These are phyloP conservation scores for Tylopilus subfusipes DNA, from an alignment of 768 basidiomycete species.

Conservation along the genomic window DNA sequence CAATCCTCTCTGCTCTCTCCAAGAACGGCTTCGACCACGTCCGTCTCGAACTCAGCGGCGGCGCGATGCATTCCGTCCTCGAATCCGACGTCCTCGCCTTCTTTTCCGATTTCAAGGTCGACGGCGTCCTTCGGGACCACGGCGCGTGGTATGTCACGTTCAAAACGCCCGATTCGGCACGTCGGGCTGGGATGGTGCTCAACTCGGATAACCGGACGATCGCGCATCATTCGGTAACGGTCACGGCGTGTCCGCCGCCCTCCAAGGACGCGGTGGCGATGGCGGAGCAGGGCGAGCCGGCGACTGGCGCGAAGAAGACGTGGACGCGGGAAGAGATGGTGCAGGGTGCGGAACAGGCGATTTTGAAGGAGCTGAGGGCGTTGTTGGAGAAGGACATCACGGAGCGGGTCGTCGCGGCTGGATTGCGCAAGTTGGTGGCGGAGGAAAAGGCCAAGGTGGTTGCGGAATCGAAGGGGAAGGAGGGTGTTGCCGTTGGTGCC, in stretches of 20 bases:
- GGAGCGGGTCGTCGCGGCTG: constrained; percentile 55
- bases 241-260: constrained; percentile 43
- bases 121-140: constrained; percentile 68
- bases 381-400: constrained; percentile 63
- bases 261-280: constrained; percentile 33
- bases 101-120: constrained; percentile 67
- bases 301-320: constrained; percentile 36
- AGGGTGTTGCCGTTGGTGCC: constrained; percentile 20
- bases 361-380: constrained; percentile 52
- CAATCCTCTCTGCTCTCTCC: constrained; percentile 43
- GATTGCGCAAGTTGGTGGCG: constrained; percentile 48
- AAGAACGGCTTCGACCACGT: constrained; percentile 68
- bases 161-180: constrained; percentile 53
- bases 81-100: constrained; percentile 69
- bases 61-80: constrained; percentile 44
- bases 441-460: constrained; percentile 46
- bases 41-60: constrained; percentile 49
- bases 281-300: constrained; percentile 28
- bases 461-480: constrained; percentile 24
- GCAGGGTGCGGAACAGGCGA: constrained; percentile 50
- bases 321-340: constrained; percentile 56
- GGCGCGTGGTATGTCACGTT: constrained; percentile 84
- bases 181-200: constrained; percentile 66
- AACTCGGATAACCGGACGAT: constrained; percentile 48
- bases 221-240: constrained; percentile 54